Evolutionary conservation across 192 early-diverging fungal species (phyloP), one percentile per base, ranked within the genome.

Genomic region (Coemansia sp.): DNA sequence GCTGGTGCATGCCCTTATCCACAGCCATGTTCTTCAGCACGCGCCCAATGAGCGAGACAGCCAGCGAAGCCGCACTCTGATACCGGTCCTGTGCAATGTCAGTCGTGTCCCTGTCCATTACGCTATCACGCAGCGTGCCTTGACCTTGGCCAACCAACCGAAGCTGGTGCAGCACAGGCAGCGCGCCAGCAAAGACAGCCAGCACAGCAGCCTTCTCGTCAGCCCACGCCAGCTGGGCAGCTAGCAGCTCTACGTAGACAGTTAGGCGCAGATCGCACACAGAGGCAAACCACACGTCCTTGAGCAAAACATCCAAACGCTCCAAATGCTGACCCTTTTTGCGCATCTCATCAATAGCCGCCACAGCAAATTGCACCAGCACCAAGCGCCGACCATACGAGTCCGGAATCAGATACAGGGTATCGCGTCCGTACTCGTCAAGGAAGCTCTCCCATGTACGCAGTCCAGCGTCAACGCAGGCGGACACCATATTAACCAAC

Each of bases 401-500:
- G 51, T 68, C 72, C 0, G 74, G 74, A 12, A 79, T 70, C 57
- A 84, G 29, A 34, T 84, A 61, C 46, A 84, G 44, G 40, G 68
- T 79, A 43, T 84, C 82, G 0, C 82, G 73, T 16, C 82, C 82
- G n/a, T 79, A 61, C 72, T 79, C 82, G 31, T 79, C 77, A 29
- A 84, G 54, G 47, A 84, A 84, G 49, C 82, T 78, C 62, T 84
- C 77, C 82, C 82, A 84, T 3, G 82, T 78, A 7, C 82, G 70
- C 68, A 76, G 38, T 15, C 77, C 71, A 1, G 65, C 74, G 5
- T 62, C 68, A n/a, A 84, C 82, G 29, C 82, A 84, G 1, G 67
- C 43, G 3, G 74, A 70, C 12, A 84, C 74, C 82, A 77, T 76
- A 1, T 43, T 62, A 1, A 60, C 74, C 40, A 84, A 51, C 8